Percentiles rank a stretch among this genome's conserved stretches.
Conservation (phyloP, 495 filamentous ascomycete species). For the Xylaria palmicola region DNA sequence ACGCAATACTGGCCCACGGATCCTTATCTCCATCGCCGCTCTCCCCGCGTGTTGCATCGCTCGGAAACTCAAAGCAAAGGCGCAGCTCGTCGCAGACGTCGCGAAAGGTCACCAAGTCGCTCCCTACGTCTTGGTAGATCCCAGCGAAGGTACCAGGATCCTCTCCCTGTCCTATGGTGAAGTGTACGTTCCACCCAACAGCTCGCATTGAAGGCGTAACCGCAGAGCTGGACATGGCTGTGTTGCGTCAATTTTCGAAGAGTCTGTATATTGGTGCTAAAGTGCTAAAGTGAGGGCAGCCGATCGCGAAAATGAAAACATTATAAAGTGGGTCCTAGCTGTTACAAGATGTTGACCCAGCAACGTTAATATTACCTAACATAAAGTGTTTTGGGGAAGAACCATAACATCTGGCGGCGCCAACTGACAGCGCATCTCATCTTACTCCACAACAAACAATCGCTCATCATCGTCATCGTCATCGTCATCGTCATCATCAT, state of each 20-base stretch:
- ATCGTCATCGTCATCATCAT: too few species aligned
- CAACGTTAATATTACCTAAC: too few species aligned
- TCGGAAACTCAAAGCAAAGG: background rate
- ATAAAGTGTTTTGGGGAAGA: too few species aligned
- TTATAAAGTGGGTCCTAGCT: background rate
- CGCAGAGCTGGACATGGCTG: background rate
- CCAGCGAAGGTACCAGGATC: conserved; percentile 1
- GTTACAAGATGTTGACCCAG: background rate
- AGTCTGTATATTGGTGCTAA: background rate
- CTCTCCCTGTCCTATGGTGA: conserved; percentile 1
- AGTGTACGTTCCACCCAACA: background rate
- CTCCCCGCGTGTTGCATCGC: too few species aligned
- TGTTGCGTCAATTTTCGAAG: background rate
- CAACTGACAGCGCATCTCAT: too few species aligned
- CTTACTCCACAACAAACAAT: too few species aligned
- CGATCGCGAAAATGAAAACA: background rate
- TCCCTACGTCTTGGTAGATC: background rate
- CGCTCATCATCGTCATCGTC: too few species aligned
- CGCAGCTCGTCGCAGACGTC: background rate
- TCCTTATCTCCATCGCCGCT: background rate
- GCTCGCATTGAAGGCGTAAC: background rate
- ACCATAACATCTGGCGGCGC: too few species aligned
- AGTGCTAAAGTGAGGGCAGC: background rate
- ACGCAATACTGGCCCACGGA: background rate
- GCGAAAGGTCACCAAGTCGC: conserved; percentile 2